Evolutionary conservation across 768 basidiomycete species (phyloP).

Genomic region (Mycena maculata): DNA sequence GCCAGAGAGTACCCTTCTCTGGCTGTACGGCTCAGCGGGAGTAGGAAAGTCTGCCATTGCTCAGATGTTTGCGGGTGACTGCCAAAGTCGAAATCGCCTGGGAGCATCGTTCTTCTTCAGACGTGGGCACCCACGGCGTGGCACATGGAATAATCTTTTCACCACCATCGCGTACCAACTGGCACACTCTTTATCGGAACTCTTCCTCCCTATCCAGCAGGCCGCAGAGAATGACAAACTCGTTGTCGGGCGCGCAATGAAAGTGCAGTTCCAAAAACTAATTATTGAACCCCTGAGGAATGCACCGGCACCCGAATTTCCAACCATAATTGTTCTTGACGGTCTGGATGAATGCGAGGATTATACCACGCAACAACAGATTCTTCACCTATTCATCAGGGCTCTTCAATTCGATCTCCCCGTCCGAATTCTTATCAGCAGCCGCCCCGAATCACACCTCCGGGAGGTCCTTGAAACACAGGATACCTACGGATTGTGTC

Average conservation of each 20-base stretch:
- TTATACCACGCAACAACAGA: not conserved
- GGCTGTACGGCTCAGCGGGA: not conserved
- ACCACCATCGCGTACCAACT: slow-evolving; percentile 45
- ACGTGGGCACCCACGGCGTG: slow-evolving; percentile 38
- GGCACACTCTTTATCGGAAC: no score
- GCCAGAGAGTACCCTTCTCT: no score
- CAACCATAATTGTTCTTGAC: not conserved
- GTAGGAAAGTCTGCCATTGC: not conserved
- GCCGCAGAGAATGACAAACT: slow-evolving; percentile 24
- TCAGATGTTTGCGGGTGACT: not conserved
- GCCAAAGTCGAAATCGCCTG: slow-evolving; percentile 29
- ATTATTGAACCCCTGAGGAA: slow-evolving; percentile 25
- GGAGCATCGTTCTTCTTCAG: slow-evolving; percentile 50
- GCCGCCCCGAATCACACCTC: slow-evolving; percentile 10
- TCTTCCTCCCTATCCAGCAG: slow-evolving; percentile 15
- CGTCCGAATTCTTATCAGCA: not conserved
- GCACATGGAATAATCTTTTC: slow-evolving; percentile 36
- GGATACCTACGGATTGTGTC: not conserved
- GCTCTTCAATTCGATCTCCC: not conserved
- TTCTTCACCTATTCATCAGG: not conserved
- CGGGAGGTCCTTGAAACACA: not conserved
- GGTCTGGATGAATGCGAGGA: slow-evolving; percentile 13
- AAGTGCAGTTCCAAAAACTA: slow-evolving; percentile 30
- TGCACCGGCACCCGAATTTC: not conserved
- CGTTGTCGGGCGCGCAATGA: slow-evolving; percentile 14